A percentile compares a stretch with the other conserved stretches of the same genome.
These are phyloP conservation scores for Sphagnurus paluster DNA, from an alignment of 1,284 basidiomycete genomes.

Conservation along the genomic window DNA sequence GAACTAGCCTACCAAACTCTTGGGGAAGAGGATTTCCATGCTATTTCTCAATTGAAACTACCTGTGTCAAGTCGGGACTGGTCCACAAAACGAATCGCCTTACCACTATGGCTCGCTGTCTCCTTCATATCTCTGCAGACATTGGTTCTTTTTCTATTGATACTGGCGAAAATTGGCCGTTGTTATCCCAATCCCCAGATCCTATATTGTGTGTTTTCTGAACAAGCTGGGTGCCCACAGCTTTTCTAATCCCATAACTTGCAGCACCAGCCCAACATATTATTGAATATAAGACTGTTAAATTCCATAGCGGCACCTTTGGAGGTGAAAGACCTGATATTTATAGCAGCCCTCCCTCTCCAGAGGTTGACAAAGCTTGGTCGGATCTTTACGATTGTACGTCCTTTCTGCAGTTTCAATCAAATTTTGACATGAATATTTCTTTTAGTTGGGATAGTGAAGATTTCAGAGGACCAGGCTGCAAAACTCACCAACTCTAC, in stretches of 20 bases:
- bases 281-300: slow-evolving; percentile 22
- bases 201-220: slow-evolving; percentile 8
- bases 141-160: slow-evolving; percentile 2
- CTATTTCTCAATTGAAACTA: background rate
- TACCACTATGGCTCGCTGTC: slow-evolving; percentile 10
- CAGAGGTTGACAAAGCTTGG: slow-evolving; percentile 24
- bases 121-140: slow-evolving; percentile 6
- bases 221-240: background rate
- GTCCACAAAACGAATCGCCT: background rate
- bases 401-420: no score
- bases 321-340: slow-evolving; percentile 19
- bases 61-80: background rate
- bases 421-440: background rate
- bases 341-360: slow-evolving; percentile 20
- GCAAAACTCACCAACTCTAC: slow-evolving; percentile 27
- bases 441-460: slow-evolving; percentile 21
- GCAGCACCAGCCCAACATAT: slow-evolving; percentile 21
- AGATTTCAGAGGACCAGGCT: slow-evolving; percentile 26
- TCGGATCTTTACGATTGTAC: slow-evolving; percentile 25
- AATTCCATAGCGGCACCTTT: slow-evolving; percentile 20
- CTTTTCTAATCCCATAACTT: background rate
- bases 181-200: slow-evolving; percentile 8
- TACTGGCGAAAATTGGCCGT: background rate
- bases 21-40: background rate
- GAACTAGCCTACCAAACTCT: background rate